These are phyloP conservation scores for Aspergillus bertholletiae DNA, from an alignment of 495 filamentous ascomycete species.

Conservation along the genomic window DNA sequence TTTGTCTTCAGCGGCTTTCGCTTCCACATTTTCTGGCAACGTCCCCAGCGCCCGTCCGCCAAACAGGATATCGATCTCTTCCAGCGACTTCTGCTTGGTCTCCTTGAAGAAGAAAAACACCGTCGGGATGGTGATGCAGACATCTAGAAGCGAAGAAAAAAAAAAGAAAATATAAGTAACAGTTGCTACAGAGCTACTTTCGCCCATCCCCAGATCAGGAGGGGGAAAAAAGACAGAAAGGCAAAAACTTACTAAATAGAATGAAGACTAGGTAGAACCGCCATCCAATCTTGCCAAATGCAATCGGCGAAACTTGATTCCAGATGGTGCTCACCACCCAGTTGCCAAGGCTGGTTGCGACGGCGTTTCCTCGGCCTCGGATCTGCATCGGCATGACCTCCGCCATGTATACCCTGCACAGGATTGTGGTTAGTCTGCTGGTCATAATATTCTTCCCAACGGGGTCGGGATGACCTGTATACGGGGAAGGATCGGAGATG, in stretches of 20 bases:
- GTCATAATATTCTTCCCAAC: too few relatives aligned
- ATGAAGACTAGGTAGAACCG: slow-evolving; percentile 48
- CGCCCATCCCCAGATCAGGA: background rate
- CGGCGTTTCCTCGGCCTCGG: slow-evolving; percentile 44
- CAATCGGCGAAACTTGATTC: slow-evolving; percentile 48
- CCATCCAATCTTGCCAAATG: slow-evolving; percentile 39
- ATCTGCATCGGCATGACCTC: slow-evolving; percentile 52
- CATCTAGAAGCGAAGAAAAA: too few relatives aligned
- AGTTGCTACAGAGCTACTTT: background rate
- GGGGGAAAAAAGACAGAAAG: too few relatives aligned
- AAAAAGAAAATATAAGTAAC: too few relatives aligned
- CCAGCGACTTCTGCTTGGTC: slow-evolving; percentile 51
- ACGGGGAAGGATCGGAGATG: background rate
- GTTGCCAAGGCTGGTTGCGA: slow-evolving; percentile 45
- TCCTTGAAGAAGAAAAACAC: slow-evolving; percentile 55
- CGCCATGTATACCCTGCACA: slow-evolving; percentile 40
- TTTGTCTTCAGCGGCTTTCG: slow-evolving; percentile 16
- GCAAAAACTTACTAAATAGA: slow-evolving; percentile 29
- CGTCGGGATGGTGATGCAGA: slow-evolving; percentile 29
- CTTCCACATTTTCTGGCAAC: slow-evolving; percentile 33
- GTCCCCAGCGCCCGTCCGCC: slow-evolving; percentile 43
- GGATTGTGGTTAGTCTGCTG: background rate
- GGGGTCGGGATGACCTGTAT: too few relatives aligned
- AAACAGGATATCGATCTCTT: slow-evolving; percentile 56
- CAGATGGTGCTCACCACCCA: slow-evolving; percentile 50